These are phyloP conservation scores for Pezicula carpinea DNA, from an alignment of 2,329 filamentous ascomycete species.

Conservation along the genomic window DNA sequence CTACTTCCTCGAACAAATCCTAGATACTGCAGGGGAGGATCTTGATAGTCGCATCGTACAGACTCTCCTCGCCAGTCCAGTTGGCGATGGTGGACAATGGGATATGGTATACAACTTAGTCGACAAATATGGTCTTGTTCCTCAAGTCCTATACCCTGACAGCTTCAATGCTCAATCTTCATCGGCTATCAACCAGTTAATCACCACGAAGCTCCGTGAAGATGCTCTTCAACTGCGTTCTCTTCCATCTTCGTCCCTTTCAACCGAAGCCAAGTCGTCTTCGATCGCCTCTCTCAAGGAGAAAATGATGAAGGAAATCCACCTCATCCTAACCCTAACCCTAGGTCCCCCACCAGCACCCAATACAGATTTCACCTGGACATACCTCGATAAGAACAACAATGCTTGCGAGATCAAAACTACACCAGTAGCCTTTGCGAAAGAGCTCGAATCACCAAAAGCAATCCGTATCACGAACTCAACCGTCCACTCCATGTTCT, in stretches of 20 bases:
- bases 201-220: constrained; percentile 85
- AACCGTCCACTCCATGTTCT: constrained; percentile 67
- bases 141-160: constrained; percentile 77
- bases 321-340: constrained; percentile 75
- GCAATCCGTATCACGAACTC: constrained; percentile 53
- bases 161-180: constrained; percentile 73
- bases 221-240: constrained; percentile 69
- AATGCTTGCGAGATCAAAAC: constrained; percentile 57
- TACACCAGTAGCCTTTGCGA: constrained; percentile 69
- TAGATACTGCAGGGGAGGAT: constrained; percentile 67
- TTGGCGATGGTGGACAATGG: constrained; percentile 84
- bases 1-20: constrained; percentile 80
- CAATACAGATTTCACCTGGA: constrained; percentile 70
- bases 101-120: constrained; percentile 89
- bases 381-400: constrained; percentile 67
- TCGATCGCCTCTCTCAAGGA: constrained; percentile 53
- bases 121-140: constrained; percentile 82
- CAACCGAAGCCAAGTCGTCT: constrained; percentile 14
- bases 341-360: constrained; percentile 74
- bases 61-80: constrained; percentile 60
- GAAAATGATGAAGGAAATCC: constrained; percentile 74
- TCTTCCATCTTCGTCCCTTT: constrained; percentile 36
- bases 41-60: constrained; percentile 72
- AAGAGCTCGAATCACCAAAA: constrained; percentile 57
- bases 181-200: constrained; percentile 62